phyloP scores from a whole-genome alignment of 306 rosid species.

The Carpinus fangiana region DNA sequence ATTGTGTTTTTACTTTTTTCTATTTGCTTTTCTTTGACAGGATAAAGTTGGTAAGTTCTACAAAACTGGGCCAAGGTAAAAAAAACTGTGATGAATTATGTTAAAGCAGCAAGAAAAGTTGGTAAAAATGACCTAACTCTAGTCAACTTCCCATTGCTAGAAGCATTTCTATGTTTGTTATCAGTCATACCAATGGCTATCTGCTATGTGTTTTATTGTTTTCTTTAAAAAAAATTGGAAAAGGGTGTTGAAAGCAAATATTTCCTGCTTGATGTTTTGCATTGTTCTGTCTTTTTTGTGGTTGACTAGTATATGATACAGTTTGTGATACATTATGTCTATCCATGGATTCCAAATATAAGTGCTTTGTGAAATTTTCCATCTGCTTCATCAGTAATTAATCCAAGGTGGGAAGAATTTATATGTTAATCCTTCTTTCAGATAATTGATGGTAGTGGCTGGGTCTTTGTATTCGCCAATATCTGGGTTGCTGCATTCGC shows the following conservation, averaged over 20 bases:
- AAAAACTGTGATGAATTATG: conserved; percentile 35
- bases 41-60: conserved; percentile 95
- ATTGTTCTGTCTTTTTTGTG: background rate
- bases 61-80: conserved; percentile 32
- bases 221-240: background rate
- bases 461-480: too few species aligned
- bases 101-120: conserved; percentile 42
- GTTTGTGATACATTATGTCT: background rate
- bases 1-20: conserved; percentile 9
- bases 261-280: background rate
- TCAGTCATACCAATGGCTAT: background rate
- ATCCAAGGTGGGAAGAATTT: background rate
- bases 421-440: too few species aligned
- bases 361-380: background rate
- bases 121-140: conserved; percentile 24
- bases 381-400: background rate
- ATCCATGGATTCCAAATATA: background rate
- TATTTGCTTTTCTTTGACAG: conserved; percentile 51
- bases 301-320: background rate
- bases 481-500: too few species aligned
- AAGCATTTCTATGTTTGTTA: conserved; percentile 6
- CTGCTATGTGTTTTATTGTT: background rate
- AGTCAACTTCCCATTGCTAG: conserved; percentile 16
- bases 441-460: background rate
- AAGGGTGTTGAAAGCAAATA: background rate